Percentiles rank a stretch among this genome's conserved stretches.
These are phyloP conservation scores for Fusarium irregulare DNA, from an alignment of 2,329 filamentous ascomycete species.

Conservation along the genomic window DNA sequence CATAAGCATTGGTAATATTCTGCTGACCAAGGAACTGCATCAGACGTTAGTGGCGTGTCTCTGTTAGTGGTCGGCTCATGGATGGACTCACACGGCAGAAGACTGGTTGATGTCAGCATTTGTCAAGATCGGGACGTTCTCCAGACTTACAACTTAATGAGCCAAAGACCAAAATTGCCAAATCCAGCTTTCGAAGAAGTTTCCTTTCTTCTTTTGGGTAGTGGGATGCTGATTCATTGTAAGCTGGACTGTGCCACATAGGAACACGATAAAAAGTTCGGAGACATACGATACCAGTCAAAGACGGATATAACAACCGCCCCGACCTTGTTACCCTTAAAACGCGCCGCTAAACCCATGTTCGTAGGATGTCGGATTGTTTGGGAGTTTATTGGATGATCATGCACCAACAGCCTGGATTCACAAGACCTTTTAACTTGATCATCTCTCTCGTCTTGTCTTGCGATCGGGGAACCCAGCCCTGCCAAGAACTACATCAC, in stretches of 20 bases:
- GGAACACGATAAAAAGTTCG: no score
- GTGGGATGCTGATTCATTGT: not conserved
- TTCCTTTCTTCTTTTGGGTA: conserved; percentile 4
- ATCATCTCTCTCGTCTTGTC: not conserved
- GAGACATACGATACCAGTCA: conserved; percentile 1
- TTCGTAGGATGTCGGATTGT: rapidly evolving
- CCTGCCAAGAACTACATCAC: no score
- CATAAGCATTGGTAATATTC: conserved; percentile 7
- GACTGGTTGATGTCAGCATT: not conserved
- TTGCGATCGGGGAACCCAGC: not conserved
- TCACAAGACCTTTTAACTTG: not conserved
- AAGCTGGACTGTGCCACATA: rapidly evolving
- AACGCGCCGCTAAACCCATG: not conserved
- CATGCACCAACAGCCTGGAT: not conserved
- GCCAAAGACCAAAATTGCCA: not conserved
- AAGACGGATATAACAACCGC: conserved; percentile 4
- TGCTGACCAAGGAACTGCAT: not conserved
- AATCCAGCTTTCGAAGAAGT: conserved; percentile 4
- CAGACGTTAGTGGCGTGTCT: rapidly evolving
- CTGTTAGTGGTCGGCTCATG: rapidly evolving
- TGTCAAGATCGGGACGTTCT: not conserved
- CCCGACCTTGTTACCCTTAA: not conserved
- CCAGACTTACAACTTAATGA: not conserved
- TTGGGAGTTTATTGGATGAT: not conserved
- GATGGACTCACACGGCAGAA: not conserved